A percentile compares a stretch with the other conserved stretches of the same genome.
Conservation (phyloP, 2,329 filamentous ascomycete genomes). For the Clonostachys rhizophaga region DNA sequence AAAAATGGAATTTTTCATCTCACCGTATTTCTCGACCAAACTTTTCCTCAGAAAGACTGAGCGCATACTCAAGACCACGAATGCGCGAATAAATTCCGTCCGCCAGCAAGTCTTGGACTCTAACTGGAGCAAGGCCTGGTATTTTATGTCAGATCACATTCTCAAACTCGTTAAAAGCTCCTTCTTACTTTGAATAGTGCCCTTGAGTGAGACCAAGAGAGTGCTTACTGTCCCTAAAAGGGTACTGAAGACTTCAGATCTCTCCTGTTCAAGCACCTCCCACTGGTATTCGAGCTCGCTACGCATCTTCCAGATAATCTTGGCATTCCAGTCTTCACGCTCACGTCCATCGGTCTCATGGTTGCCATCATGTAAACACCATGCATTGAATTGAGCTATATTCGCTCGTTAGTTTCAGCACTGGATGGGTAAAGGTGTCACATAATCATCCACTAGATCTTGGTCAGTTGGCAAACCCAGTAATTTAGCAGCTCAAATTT, state of each 20-base stretch:
- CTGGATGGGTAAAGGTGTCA: no score
- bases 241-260: constrained; percentile 1
- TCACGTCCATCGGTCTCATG: constrained; percentile 10
- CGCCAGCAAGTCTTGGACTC: neutral
- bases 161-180: no score
- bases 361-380: constrained; percentile 18
- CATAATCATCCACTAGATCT: constrained; percentile 8
- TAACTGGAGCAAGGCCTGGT: neutral
- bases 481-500: neutral
- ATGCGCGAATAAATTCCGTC: neutral
- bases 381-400: constrained; percentile 19
- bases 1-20: neutral
- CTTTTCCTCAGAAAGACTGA: neutral
- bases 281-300: constrained; percentile 17
- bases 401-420: constrained; percentile 1
- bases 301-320: constrained; percentile 24
- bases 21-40: neutral
- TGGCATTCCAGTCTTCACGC: constrained; percentile 19
- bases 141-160: no score
- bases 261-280: constrained; percentile 20
- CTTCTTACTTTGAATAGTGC: no score
- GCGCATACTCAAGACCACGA: neutral
- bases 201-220: neutral
- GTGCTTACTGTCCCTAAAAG: neutral
- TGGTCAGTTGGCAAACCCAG: neutral